Evolutionary conservation across 371 early-diverging fungal genomes (phyloP).

Genomic region (Encephalitozoon romaleae): DNA sequence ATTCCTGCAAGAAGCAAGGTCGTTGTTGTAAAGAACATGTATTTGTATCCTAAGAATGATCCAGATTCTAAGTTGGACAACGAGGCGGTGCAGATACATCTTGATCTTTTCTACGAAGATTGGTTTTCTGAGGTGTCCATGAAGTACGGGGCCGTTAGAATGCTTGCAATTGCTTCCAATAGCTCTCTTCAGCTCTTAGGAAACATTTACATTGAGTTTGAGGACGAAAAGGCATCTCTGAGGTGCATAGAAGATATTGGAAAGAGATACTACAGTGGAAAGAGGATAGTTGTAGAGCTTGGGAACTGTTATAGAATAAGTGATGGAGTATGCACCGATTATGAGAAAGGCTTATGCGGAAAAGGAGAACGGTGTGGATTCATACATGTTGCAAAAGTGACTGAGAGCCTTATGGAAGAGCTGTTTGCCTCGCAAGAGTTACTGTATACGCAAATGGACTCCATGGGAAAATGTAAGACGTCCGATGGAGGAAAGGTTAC

Average conservation of each 20-base stretch:
- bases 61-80: slow-evolving; percentile 66
- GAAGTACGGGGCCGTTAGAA: slow-evolving; percentile 84
- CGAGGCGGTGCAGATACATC: slow-evolving; percentile 74
- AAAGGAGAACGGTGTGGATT: slow-evolving; percentile 92
- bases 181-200: slow-evolving; percentile 83
- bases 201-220: slow-evolving; percentile 80
- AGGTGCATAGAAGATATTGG: slow-evolving; percentile 77
- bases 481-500: background rate
- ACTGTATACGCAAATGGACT: background rate
- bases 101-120: slow-evolving; percentile 89
- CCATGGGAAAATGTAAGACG: background rate
- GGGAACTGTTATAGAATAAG: slow-evolving; percentile 87
- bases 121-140: slow-evolving; percentile 78
- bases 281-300: slow-evolving; percentile 81
- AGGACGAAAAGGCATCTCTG: slow-evolving; percentile 77
- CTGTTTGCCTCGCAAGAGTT: slow-evolving; percentile 27
- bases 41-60: slow-evolving; percentile 78
- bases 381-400: slow-evolving; percentile 75
- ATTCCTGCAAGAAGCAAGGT: slow-evolving; percentile 85
- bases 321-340: slow-evolving; percentile 89
- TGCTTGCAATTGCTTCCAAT: slow-evolving; percentile 87
- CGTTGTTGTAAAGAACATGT: slow-evolving; percentile 79
- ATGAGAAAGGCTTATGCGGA: slow-evolving; percentile 80
- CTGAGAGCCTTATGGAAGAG: slow-evolving; percentile 13
- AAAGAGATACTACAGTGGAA: slow-evolving; percentile 79